phyloP scores from a whole-genome alignment of 225 moss, liverwort and hornwort genomes.

The Pleurozium schreberi region DNA sequence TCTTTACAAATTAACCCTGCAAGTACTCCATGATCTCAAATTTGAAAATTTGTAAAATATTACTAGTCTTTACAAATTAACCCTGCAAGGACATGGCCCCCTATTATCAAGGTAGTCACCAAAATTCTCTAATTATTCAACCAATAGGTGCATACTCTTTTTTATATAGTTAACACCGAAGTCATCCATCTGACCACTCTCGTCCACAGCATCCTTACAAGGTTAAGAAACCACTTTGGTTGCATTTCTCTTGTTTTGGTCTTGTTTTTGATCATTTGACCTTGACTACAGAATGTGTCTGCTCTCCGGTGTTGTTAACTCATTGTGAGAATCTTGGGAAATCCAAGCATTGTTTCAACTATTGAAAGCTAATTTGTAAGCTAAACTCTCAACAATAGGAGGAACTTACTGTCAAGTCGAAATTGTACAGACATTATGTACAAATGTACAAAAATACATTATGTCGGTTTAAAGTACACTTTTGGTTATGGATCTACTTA shows the following conservation, averaged over 20 bases:
- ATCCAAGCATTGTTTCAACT: background rate
- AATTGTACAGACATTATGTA: background rate
- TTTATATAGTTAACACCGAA: too few relatives aligned
- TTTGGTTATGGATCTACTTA: background rate
- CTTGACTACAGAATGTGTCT: background rate
- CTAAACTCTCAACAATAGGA: background rate
- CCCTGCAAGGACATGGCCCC: too few relatives aligned
- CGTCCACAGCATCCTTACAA: too few relatives aligned
- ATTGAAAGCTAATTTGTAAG: background rate
- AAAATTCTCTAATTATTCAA: too few relatives aligned
- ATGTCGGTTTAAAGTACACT: background rate
- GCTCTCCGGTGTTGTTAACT: background rate
- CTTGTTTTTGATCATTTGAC: too few relatives aligned
- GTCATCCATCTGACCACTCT: too few relatives aligned
- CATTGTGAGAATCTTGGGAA: background rate
- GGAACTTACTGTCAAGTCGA: background rate
- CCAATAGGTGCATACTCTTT: too few relatives aligned
- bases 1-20: background rate
- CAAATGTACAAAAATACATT: background rate
- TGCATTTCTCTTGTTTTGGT: too few relatives aligned
- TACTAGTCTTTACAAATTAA: too few relatives aligned
- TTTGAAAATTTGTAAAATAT: too few relatives aligned
- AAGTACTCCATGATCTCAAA: too few relatives aligned
- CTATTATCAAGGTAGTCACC: too few relatives aligned
- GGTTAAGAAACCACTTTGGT: fast-evolving